Base-by-base conservation (phyloP, 116 monocot genomes). In the Posidonia oceanica region DNA sequence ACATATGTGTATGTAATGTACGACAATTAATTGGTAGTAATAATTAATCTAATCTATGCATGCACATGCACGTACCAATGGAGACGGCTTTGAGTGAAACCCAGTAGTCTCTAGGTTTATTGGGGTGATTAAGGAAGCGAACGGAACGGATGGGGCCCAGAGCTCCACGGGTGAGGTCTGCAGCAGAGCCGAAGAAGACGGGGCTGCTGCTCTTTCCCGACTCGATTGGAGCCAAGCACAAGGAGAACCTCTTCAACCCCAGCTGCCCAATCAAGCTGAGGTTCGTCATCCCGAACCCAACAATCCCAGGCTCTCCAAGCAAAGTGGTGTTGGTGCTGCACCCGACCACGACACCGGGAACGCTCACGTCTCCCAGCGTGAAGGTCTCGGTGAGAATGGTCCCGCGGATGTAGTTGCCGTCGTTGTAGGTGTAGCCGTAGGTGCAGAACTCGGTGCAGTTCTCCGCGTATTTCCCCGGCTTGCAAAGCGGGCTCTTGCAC, bases 381-480 rank as follows among this genome's bases (percentile, higher is more conserved):
- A 67, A 29, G 20, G n/a, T 67, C 52, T 67, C 67, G 6, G 3
- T 52, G 3, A 67, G 22, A 20, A 67, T 10, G 21, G 3, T 52
- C 52, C 67, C 67, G 48, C 20, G 8, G 23, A 52, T 52, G 67
- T 67, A 52, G 52, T 52, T 48, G 41, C 67, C 67, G 17, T 67
- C 67, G 67, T 48, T 29, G 67, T 67, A 67, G 22, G 48, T 52
- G 52, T 22, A 52, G 11, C 52, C 3, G 67, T 67, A 67, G 4
- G 67, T 67, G 67, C 67, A 67, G 14, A 22, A 21, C 12, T 67
- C 67, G 5, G 48, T 52, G 17, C 64, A 64, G 41, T 39, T 64
- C 41, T 22, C 29, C 41, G 66, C 66, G 66, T 29, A 52, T 20
- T 21, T 52, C 48, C 48, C 23, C 22, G 23, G 20, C 14, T 52